Percentiles rank a stretch among this genome's conserved stretches.
Evolutionary conservation across 192 early-diverging fungal genomes (phyloP).

Genomic region (Dissophora globulifera): DNA sequence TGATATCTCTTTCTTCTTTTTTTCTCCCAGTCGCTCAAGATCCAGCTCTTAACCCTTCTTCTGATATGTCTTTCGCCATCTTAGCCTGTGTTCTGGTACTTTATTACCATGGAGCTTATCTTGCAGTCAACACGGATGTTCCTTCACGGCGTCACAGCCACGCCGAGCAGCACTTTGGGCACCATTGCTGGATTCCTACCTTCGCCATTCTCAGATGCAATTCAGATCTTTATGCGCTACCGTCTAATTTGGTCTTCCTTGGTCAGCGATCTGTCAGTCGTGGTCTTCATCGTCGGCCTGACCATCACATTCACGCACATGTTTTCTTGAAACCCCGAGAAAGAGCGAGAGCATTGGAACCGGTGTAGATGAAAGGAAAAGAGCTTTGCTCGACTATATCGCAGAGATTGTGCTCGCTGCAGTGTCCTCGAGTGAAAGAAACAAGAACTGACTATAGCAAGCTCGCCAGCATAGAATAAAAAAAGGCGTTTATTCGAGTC

Average conservation of each 20-base stretch:
- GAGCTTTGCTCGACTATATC: too few relatives aligned
- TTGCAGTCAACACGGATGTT: slow-evolving; percentile 60
- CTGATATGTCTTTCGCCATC: background rate
- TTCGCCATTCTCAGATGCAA: slow-evolving; percentile 56
- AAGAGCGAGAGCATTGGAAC: too few relatives aligned
- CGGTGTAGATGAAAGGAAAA: too few relatives aligned
- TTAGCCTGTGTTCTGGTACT: slow-evolving; percentile 69
- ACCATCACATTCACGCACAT: slow-evolving; percentile 39
- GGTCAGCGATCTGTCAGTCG: slow-evolving; percentile 60
- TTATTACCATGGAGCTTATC: slow-evolving; percentile 60
- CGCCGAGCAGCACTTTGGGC: slow-evolving; percentile 51
- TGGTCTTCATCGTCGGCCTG: slow-evolving; percentile 62
- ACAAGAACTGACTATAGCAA: too few relatives aligned
- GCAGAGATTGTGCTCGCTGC: too few relatives aligned
- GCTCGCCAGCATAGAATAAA: too few relatives aligned
- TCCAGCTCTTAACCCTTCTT: background rate
- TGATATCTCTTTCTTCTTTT: background rate
- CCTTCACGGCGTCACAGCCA: slow-evolving; percentile 55
- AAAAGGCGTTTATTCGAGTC: too few relatives aligned
- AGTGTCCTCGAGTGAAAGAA: background rate
- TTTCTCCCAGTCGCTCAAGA: background rate
- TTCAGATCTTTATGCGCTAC: slow-evolving; percentile 62
- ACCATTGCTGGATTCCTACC: slow-evolving; percentile 59
- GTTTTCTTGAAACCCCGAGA: slow-evolving; percentile 28
- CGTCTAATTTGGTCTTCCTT: slow-evolving; percentile 64